phyloP scores from a whole-genome alignment of 495 filamentous ascomycete genomes.

The Lentithecium fluviatile region DNA sequence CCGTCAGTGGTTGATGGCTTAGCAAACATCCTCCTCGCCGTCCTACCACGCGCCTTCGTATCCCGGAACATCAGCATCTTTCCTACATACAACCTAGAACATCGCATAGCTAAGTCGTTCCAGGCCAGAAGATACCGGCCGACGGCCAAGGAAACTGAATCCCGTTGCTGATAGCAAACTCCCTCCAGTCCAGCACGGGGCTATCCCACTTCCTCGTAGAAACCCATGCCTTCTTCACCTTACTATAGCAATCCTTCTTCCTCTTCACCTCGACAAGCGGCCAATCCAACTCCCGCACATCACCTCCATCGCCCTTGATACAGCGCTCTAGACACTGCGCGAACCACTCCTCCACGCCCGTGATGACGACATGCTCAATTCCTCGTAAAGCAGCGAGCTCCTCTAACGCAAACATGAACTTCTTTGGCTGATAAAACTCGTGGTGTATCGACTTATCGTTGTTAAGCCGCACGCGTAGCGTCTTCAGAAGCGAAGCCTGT shows the following conservation, averaged over 20 bases:
- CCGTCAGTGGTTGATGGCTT: too few relatives aligned
- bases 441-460: not conserved
- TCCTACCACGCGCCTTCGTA: not conserved
- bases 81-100: not conserved
- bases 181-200: slow-evolving; percentile 9
- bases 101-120: too few relatives aligned
- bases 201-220: slow-evolving; percentile 10
- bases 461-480: not conserved
- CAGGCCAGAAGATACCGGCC: too few relatives aligned
- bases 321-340: slow-evolving; percentile 3
- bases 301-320: slow-evolving; percentile 19
- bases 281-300: slow-evolving; percentile 9
- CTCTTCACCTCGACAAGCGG: slow-evolving; percentile 6
- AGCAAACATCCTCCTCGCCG: too few relatives aligned
- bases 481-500: slow-evolving; percentile 12
- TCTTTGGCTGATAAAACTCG: not conserved
- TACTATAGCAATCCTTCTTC: not conserved
- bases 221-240: not conserved
- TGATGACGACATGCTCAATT: slow-evolving; percentile 12
- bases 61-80: not conserved
- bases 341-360: slow-evolving; percentile 15
- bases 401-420: slow-evolving; percentile 9
- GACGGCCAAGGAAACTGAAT: not conserved
- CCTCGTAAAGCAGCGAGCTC: slow-evolving; percentile 6
- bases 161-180: slow-evolving; percentile 16